Percentiles rank a stretch among this genome's conserved stretches.
These are phyloP conservation scores for Linnemannia elongata DNA, from an alignment of 192 early-diverging fungal genomes.

Conservation along the genomic window DNA sequence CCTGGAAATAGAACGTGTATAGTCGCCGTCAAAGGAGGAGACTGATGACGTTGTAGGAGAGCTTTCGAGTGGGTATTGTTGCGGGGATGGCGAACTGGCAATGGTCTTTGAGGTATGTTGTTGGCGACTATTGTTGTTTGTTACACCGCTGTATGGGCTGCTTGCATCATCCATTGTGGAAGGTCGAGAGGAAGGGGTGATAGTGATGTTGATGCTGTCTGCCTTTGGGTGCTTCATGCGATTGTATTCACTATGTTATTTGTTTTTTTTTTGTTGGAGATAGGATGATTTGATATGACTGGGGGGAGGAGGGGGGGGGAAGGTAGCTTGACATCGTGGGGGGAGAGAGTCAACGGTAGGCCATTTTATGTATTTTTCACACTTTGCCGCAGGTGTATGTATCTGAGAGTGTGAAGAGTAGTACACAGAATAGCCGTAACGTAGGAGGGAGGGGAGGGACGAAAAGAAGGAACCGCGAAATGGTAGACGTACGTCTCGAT, in stretches of 20 bases:
- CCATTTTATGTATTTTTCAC: neutral
- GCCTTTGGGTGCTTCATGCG: neutral
- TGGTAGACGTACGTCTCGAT: neutral
- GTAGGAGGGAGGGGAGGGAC: neutral
- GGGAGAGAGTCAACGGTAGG: neutral
- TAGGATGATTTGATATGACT: neutral
- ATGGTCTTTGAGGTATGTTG: neutral
- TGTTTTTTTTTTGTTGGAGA: neutral
- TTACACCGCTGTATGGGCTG: neutral
- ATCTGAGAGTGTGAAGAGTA: too few species aligned
- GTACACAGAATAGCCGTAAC: neutral
- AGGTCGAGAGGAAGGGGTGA: slow-evolving; percentile 22
- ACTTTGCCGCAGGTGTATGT: too few species aligned
- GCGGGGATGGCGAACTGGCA: neutral
- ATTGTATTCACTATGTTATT: too few species aligned
- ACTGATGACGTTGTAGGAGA: neutral
- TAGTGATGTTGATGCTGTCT: slow-evolving; percentile 26
- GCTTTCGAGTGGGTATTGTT: neutral
- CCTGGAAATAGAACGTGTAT: neutral
- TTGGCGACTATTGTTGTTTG: neutral
- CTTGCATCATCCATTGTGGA: slow-evolving; percentile 19
- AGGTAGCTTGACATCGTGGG: neutral
- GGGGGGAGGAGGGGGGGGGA: neutral
- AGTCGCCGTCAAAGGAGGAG: slow-evolving; percentile 12
- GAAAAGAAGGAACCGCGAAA: too few species aligned